Evolutionary conservation across 768 basidiomycete genomes (phyloP), one percentile per base, ranked within the genome.

Genomic region (Lentinus tigrinus): DNA sequence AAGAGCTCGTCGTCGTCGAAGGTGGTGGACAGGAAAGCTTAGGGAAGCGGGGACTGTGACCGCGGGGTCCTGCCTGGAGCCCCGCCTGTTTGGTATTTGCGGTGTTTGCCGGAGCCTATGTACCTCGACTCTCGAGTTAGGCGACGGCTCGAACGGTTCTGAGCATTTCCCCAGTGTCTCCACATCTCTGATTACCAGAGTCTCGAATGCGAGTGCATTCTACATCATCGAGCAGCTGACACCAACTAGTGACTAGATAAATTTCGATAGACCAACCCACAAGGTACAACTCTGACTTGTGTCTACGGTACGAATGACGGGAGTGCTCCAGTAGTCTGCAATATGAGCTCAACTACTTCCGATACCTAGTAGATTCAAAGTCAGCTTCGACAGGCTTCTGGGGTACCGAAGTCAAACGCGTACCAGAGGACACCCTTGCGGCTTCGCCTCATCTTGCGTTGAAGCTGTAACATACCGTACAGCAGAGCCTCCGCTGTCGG

Each of bases 401-500:
- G 13, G 13, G 6, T 27, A 51, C 44, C 24, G 3, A 14, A 21
- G 24, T 23, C 38, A 24, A 8, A 40, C 3, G 53, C 77, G 53
- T 68, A 95, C 95, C 95, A 98, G 50, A 93, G 76, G 13, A 95
- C 89, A 43, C 86, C 85, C 76, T 92, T 92, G 68, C 95, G 79
- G 75, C 84, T 91, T 68, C 87, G 81, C 67, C 94, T 78, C 91
- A 97, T 97, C 81, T 98, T 98, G 56, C 95, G 86, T 74, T 97
- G 95, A 49, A 98, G 82, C 72, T 98, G 95, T 46, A 98, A 82
- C 93, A 97, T 93, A 49, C 95, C 95, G 67, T 95, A 97, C 61
- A 98, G 80, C 39, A 98, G 81, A 14, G 97, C 97, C 73, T 99
- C 97, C n/a, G 97, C 96, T 3, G 91, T 93, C 9, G 90, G 91